These are phyloP conservation scores for Starmerella stellata DNA, from an alignment of 805 yeast species.

Conservation along the genomic window DNA sequence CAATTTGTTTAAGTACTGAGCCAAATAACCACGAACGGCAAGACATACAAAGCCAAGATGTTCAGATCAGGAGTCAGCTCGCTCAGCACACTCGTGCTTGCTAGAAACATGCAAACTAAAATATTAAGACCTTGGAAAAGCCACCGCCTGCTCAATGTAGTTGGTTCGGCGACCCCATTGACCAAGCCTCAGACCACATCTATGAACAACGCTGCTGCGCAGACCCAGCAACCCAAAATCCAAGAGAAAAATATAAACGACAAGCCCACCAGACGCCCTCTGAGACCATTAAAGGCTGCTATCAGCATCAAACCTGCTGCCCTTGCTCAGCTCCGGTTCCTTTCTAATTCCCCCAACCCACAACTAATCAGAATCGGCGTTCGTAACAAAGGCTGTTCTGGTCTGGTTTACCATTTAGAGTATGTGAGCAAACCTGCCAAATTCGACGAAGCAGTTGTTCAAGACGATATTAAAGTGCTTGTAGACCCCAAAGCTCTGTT, in stretches of 20 bases:
- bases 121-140: neutral
- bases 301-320: slow-evolving; percentile 68
- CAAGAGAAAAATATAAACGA: slow-evolving; percentile 8
- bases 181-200: no score
- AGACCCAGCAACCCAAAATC: no score
- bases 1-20: no score
- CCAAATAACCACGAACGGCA: no score
- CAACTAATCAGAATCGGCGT: slow-evolving; percentile 83
- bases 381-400: slow-evolving; percentile 93
- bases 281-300: slow-evolving; percentile 79
- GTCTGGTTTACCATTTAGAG: slow-evolving; percentile 76
- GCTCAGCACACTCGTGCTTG: no score
- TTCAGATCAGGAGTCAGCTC: no score
- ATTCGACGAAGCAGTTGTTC: slow-evolving; percentile 80
- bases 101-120: neutral
- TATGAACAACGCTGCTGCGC: no score
- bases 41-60: no score
- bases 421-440: slow-evolving; percentile 83
- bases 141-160: neutral
- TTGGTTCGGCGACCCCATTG: no score
- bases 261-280: slow-evolving; percentile 36
- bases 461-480: slow-evolving; percentile 80
- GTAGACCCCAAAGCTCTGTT: slow-evolving; percentile 93
- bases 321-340: slow-evolving; percentile 43
- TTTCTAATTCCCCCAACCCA: slow-evolving; percentile 69